Evolutionary conservation across 2,329 filamentous ascomycete species (phyloP).

Genomic region (Thermomyces lanuginosus): DNA sequence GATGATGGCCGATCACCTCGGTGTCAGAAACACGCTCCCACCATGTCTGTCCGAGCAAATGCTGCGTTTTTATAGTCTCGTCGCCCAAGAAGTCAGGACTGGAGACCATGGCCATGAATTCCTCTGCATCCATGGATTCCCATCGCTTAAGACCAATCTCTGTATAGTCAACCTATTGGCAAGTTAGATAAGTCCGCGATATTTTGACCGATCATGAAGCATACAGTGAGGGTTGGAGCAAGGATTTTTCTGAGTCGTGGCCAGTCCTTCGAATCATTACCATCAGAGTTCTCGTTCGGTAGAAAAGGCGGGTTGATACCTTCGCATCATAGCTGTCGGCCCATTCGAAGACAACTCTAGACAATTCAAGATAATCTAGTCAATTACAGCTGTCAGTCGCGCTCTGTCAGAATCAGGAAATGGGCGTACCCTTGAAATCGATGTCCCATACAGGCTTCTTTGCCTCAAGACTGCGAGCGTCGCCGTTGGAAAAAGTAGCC

Average conservation of each 20-base stretch:
- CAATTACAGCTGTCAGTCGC: not conserved
- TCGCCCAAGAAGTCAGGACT: conserved; percentile 43
- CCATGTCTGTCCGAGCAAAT: conserved; percentile 44
- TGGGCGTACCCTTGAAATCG: too few species aligned
- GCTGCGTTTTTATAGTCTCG: conserved; percentile 46
- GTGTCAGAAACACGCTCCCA: conserved; percentile 43
- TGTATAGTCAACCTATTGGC: conserved; percentile 50
- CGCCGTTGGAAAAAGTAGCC: too few species aligned
- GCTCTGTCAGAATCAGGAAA: not conserved
- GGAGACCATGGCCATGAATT: conserved; percentile 47
- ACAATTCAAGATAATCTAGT: conserved; percentile 19
- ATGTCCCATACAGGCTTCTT: too few species aligned
- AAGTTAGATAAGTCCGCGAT: conserved; percentile 1
- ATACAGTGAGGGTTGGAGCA: conserved; percentile 21
- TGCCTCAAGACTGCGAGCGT: too few species aligned
- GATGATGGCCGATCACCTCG: conserved; percentile 45
- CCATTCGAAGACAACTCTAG: conserved; percentile 27
- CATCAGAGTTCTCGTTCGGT: not conserved
- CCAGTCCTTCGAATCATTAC: conserved; percentile 21
- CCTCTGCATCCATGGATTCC: conserved; percentile 44
- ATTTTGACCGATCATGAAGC: not conserved
- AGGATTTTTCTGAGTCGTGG: conserved; percentile 25
- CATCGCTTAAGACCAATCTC: conserved; percentile 44
- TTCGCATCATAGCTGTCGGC: conserved; percentile 30
- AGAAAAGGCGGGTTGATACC: conserved; percentile 12